phyloP scores from a whole-genome alignment of 129 eudicot genomes.

The Lactuca saligna region DNA sequence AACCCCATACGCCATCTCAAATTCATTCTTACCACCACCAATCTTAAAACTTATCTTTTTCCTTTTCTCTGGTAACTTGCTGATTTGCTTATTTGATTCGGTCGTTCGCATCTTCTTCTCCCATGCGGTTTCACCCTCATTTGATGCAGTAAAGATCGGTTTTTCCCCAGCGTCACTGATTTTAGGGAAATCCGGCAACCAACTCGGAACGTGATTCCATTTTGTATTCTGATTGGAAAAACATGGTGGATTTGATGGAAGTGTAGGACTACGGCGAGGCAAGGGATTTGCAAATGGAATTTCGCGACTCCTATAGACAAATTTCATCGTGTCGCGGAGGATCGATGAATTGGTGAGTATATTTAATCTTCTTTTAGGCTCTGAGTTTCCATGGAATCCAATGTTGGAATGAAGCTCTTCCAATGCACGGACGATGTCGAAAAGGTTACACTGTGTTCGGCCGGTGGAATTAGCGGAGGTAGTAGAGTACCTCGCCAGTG shows the following conservation, averaged over 20 bases:
- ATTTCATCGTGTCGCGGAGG: conserved; percentile 30
- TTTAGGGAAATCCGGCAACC: conserved; percentile 58
- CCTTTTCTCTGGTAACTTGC: conserved; percentile 36
- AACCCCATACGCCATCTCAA: conserved; percentile 14
- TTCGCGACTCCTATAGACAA: conserved; percentile 34
- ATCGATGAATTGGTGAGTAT: conserved; percentile 23
- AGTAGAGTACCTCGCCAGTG: conserved; percentile 28
- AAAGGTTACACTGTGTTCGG: conserved; percentile 52
- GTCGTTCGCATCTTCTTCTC: not conserved
- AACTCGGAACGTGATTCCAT: conserved; percentile 52
- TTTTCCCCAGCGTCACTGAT: conserved; percentile 8
- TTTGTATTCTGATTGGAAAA: conserved; percentile 4
- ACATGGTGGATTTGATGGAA: conserved; percentile 3
- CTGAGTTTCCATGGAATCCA: conserved; percentile 45
- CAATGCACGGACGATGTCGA: conserved; percentile 45
- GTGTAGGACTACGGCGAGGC: conserved; percentile 12
- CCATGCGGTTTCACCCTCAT: conserved; percentile 10
- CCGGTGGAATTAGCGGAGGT: conserved; percentile 46
- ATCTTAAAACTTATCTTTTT: conserved; percentile 49
- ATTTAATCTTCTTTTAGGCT: not conserved
- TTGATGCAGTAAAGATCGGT: not conserved
- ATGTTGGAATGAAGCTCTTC: conserved; percentile 40
- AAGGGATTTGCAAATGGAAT: conserved; percentile 59
- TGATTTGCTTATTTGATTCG: not conserved
- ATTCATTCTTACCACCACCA: conserved; percentile 11